These are phyloP conservation scores for Thelonectria olida DNA, from an alignment of 2,329 filamentous ascomycete species.

Conservation along the genomic window DNA sequence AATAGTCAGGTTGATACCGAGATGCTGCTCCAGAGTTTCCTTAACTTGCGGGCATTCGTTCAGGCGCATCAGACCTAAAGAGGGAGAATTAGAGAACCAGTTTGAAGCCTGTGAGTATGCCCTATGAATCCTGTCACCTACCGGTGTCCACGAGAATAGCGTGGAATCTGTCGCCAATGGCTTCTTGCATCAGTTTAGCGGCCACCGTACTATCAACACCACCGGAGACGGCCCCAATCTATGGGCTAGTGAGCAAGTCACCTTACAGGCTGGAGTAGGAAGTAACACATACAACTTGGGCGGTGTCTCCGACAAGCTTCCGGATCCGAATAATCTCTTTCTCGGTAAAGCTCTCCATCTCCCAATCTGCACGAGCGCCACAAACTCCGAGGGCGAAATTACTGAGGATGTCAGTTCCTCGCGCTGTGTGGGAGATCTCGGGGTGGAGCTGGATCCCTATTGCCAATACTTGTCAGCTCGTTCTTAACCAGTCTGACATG, in stretches of 20 bases:
- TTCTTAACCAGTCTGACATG: conserved; percentile 1
- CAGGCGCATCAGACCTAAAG: conserved; percentile 72
- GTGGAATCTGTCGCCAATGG: conserved; percentile 82
- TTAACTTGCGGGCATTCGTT: conserved; percentile 87
- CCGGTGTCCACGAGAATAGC: conserved; percentile 89
- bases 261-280: too few relatives aligned
- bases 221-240: conserved; percentile 8
- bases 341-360: conserved; percentile 84
- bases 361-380: conserved; percentile 79
- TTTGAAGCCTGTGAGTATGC: conserved; percentile 18
- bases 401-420: conserved; percentile 74
- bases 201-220: conserved; percentile 72
- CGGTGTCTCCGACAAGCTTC: conserved; percentile 80
- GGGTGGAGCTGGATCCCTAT: conserved; percentile 86
- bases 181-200: conserved; percentile 84
- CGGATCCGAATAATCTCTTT: conserved; percentile 85
- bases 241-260: too few relatives aligned
- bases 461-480: too few relatives aligned
- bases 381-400: conserved; percentile 92
- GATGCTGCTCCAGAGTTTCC: conserved; percentile 77
- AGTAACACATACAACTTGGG: conserved; percentile 64
- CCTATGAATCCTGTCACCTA: too few relatives aligned
- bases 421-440: conserved; percentile 70
- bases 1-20: conserved; percentile 91
- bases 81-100: neutral